Percentiles rank a stretch among this genome's conserved stretches.
Conservation (phyloP, 495 filamentous ascomycete genomes). For the Articulospora tetracladia region DNA sequence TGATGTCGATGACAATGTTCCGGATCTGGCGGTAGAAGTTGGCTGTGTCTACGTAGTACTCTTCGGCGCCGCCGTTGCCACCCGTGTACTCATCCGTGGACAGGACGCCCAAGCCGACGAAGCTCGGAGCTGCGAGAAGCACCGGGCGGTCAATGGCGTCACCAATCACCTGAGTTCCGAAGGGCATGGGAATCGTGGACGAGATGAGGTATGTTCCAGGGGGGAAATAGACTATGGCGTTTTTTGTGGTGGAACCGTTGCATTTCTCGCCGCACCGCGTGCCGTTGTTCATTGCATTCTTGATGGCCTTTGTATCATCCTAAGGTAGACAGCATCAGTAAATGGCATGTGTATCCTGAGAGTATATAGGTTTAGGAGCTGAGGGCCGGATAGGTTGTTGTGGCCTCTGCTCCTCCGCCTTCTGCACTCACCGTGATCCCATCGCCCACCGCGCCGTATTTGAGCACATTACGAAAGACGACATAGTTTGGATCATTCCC, state of each 20-base stretch:
- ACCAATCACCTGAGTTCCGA: constrained; percentile 14
- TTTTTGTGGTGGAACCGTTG: constrained; percentile 4
- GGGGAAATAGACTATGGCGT: constrained; percentile 18
- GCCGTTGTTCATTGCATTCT: constrained; percentile 9
- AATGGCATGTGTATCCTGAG: too few relatives aligned
- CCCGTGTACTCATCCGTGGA: constrained; percentile 61
- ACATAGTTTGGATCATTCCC: constrained; percentile 40
- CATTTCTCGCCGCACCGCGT: constrained; percentile 11
- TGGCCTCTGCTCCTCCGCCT: too few relatives aligned
- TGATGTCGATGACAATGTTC: constrained; percentile 71
- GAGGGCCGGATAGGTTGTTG: too few relatives aligned
- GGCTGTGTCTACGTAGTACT: constrained; percentile 34
- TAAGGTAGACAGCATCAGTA: neutral
- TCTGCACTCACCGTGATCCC: constrained; percentile 16
- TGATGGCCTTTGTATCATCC: constrained; percentile 19
- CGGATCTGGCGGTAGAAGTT: constrained; percentile 75
- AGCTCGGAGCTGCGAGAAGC: constrained; percentile 52
- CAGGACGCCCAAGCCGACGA: constrained; percentile 64
- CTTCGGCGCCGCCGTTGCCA: constrained; percentile 40
- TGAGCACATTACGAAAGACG: constrained; percentile 57
- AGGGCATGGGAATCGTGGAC: constrained; percentile 3
- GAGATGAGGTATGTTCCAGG: constrained; percentile 9
- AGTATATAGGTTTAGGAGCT: constrained; percentile 11
- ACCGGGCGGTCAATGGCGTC: constrained; percentile 41
- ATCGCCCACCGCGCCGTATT: constrained; percentile 45